Evolutionary conservation across 805 yeast genomes (phyloP).

Genomic region (Ogataea thermomethanolica): DNA sequence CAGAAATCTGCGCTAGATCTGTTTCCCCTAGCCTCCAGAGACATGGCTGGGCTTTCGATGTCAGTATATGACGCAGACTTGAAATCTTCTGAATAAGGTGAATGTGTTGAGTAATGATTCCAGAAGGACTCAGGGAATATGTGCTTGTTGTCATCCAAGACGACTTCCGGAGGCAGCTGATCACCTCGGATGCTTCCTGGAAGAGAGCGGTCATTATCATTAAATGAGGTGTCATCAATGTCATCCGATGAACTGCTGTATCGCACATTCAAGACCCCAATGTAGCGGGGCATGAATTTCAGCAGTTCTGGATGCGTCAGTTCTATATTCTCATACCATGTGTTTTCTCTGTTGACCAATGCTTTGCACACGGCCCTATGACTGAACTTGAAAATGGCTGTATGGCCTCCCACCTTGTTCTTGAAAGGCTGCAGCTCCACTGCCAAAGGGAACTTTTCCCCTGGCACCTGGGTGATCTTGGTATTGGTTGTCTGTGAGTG

Average conservation of each 20-base stretch:
- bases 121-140: conserved; percentile 82
- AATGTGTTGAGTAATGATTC: conserved; percentile 47
- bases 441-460: conserved; percentile 57
- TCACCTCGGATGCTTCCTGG: conserved; percentile 7
- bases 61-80: conserved; percentile 1
- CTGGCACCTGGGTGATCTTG: not conserved
- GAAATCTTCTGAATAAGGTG: conserved; percentile 3
- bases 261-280: conserved; percentile 91
- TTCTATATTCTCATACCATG: conserved; percentile 90
- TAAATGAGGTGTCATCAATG: conserved; percentile 14
- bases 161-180: conserved; percentile 70
- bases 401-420: conserved; percentile 97
- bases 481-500: conserved; percentile 1
- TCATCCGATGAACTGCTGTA: conserved; percentile 45
- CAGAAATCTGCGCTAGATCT: conserved; percentile 21
- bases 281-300: conserved; percentile 87
- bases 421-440: conserved; percentile 89
- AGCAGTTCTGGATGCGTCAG: conserved; percentile 69
- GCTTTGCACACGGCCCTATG: conserved; percentile 93
- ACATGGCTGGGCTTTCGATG: conserved; percentile 12
- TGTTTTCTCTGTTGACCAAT: conserved; percentile 82
- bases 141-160: conserved; percentile 86
- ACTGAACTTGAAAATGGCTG: conserved; percentile 91
- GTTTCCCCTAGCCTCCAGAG: conserved; percentile 16
- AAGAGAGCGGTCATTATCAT: conserved; percentile 1